Evolutionary conservation across 2,329 filamentous ascomycete species (phyloP).

Genomic region (Exophiala bonariae): DNA sequence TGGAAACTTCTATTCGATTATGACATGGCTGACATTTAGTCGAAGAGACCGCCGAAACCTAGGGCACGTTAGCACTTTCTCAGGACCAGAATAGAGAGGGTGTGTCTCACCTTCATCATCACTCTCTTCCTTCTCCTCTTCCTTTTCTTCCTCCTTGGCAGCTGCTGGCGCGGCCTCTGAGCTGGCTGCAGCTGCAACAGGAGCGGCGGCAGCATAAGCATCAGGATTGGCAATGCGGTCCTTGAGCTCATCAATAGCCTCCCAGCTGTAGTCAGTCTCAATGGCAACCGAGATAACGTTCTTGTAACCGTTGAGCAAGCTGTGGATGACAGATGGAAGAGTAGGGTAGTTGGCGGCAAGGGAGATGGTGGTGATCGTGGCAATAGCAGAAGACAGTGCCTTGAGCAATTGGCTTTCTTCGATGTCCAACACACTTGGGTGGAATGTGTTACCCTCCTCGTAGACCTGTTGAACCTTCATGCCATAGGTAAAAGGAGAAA

Average conservation of each 20-base stretch:
- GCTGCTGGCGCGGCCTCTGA: conserved; percentile 53
- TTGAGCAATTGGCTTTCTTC: conserved; percentile 90
- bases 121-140: conserved; percentile 66
- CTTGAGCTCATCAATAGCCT: conserved; percentile 96
- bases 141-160: conserved; percentile 56
- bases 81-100: conserved; percentile 38
- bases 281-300: conserved; percentile 87
- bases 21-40: conserved; percentile 44
- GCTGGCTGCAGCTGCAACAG: conserved; percentile 61
- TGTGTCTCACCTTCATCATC: conserved; percentile 58
- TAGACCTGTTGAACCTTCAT: conserved; percentile 97
- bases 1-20: conserved; percentile 35
- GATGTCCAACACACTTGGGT: conserved; percentile 83
- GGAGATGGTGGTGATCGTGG: conserved; percentile 85
- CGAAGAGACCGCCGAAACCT: conserved; percentile 81
- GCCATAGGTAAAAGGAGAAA: conserved; percentile 99
- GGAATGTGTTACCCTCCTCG: conserved; percentile 94
- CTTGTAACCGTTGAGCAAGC: conserved; percentile 97
- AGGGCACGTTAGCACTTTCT: conserved; percentile 36
- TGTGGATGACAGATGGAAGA: conserved; percentile 94
- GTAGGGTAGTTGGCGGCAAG: conserved; percentile 95
- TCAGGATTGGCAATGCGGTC: conserved; percentile 99
- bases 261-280: conserved; percentile 89
- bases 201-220: conserved; percentile 82
- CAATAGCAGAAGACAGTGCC: conserved; percentile 76